phyloP scores from a whole-genome alignment of 2,329 filamentous ascomycete genomes.

The Sporothrix luriei region DNA sequence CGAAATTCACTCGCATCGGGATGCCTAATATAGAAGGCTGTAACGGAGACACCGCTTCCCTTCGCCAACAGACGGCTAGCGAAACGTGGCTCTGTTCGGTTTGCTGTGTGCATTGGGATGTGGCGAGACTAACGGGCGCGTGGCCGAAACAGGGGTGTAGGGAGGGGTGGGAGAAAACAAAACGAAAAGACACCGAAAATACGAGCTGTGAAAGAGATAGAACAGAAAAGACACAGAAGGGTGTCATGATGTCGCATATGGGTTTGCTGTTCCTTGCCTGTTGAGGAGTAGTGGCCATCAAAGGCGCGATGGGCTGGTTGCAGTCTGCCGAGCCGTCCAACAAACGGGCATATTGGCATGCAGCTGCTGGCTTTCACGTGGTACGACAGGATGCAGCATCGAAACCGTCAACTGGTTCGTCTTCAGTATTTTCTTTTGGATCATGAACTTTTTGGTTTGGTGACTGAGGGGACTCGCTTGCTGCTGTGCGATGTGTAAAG shows the following conservation, averaged over 20 bases:
- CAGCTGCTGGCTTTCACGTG: constrained; percentile 26
- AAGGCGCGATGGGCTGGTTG: constrained; percentile 7
- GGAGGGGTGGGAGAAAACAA: constrained; percentile 6
- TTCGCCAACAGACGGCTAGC: neutral
- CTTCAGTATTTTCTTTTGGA: constrained; percentile 4
- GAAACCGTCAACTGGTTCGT: neutral
- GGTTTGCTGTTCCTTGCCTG: neutral
- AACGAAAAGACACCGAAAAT: neutral
- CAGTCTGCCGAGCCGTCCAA: neutral
- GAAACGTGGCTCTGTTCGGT: neutral
- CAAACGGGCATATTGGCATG: constrained; percentile 14
- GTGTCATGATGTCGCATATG: neutral
- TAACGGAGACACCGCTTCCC: neutral
- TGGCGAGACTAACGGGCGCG: neutral
- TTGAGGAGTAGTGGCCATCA: neutral
- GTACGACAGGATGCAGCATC: constrained; percentile 11
- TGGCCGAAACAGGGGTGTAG: neutral
- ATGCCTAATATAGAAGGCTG: neutral
- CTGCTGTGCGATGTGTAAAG: neutral
- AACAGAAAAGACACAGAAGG: neutral
- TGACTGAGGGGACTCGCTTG: no score
- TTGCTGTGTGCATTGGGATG: neutral
- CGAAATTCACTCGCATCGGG: neutral
- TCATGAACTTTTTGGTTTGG: constrained; percentile 9
- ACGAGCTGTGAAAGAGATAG: neutral